Evolutionary conservation across 2,329 filamentous ascomycete species (phyloP), one percentile per base, ranked within the genome.

Genomic region (Beauveria scarabaeidicola): DNA sequence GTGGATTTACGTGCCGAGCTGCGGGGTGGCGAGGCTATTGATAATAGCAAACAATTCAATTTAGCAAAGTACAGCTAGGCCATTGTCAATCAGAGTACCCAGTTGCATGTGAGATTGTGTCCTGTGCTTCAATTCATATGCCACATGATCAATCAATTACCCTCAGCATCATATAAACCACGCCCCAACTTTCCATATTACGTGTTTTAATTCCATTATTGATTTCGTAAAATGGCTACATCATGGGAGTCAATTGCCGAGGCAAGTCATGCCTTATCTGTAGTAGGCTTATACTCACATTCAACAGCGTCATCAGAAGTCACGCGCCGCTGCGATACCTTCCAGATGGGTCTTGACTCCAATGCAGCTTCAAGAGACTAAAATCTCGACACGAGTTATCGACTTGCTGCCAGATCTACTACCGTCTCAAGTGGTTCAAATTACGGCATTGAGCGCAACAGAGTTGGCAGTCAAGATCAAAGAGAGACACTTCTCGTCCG

Each of bases 281-380:
- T 13, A 19, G 29, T 41, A 32, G 27, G 3, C 23, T 3, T 79
- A 17, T 25, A 47, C 44, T 47, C 1, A 47, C 23, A 4, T 11
- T 5, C 21, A 47, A 9, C 25, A 53, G 51, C 21, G 21, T 38
- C 19, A 56, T 23, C 41, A 56, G 2, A 10, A 13, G 25, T 21
- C 40, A 23, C 53, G 53, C 19, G 27, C 27, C 17, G 27, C 43
- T 19, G 53, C 43, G 4, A 56, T 56, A 15, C 53, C 53, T 11
- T 17, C 17, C 23, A 17, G 48, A n/a, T 56, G 53, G 53, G 5
- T 56, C 5, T 17, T 56, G 9, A n/a, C 53, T 1, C 25, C 53
- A 4, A n/a, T 15, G n/a, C 25, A 48, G n/a, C 5, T 48, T 9
- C 25, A 48, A 21, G 13, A 36, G 27, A 21, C 3, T 4, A 21